Base-by-base conservation (phyloP, 495 filamentous ascomycete species). In the Talaromyces proteolyticus region DNA sequence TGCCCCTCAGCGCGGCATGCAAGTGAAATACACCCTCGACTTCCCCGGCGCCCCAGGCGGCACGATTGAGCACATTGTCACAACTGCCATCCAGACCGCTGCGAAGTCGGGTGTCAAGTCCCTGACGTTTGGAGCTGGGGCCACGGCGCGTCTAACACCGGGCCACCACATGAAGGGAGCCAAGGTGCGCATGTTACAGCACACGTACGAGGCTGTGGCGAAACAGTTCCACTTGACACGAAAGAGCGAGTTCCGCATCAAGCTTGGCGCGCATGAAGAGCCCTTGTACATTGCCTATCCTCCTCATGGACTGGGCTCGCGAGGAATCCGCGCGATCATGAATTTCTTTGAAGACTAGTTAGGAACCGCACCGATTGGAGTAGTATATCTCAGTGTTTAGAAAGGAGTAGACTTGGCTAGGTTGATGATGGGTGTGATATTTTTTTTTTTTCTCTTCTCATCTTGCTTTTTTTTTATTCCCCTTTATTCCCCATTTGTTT, bases 21-120 rank as follows among this genome's bases (percentile, higher is more conserved):
- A 95, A 69, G 82, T 93, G 66, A 93, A 95, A 69, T 92, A 88
- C 67, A 83, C 82, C 38, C 79, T 93, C 50, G 88, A 92, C 62
- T 93, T 95, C 74, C 88, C 88, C 14, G 78, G 78, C 16, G 75
- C 87, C 3, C 86, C 88, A 3, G 85, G 75, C 49, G 89, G 89
- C 49, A 84, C 84, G 26, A 95, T 93, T 53, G 89, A 95, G 66
- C 71, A 77, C 3, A 78, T 90, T 43, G 87, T 91, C 57, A 83
- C 85, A 17, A 80, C 84, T 57, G 82, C 87, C n/a, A 82, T 95
- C 60, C 80, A 85, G 57, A 71, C 74, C 23, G 78, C 87, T 22
- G 79, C 80, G 29, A 74, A 78, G 26, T 59, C 70, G 0, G 88
- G 87, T 29, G 73, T 84, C 40, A 78, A 76, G 53, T 70, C 68